Conservation (phyloP, 2,329 filamentous ascomycete species). For the Phialocephala subalpina region DNA sequence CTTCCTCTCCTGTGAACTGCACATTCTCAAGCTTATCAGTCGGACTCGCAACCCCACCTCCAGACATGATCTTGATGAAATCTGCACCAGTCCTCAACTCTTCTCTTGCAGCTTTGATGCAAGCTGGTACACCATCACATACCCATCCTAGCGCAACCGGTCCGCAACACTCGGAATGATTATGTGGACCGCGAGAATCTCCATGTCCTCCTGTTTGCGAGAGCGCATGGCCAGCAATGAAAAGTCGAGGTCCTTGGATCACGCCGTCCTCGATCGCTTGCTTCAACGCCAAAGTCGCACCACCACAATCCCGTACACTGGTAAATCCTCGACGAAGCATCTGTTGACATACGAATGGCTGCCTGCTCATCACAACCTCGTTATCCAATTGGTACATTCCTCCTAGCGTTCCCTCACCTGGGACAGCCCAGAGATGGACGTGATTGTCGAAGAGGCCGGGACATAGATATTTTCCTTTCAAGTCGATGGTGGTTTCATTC, state of each 20-base stretch:
- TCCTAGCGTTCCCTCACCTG: slow-evolving; percentile 49
- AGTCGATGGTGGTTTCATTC: slow-evolving; percentile 40
- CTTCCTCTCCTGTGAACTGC: slow-evolving; percentile 65
- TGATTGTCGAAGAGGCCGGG: slow-evolving; percentile 62
- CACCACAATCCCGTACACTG: slow-evolving; percentile 64
- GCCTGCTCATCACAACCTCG: slow-evolving; percentile 49
- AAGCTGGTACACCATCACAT: slow-evolving; percentile 62
- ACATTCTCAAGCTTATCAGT: slow-evolving; percentile 61
- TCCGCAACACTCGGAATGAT: slow-evolving; percentile 55
- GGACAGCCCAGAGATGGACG: slow-evolving; percentile 55
- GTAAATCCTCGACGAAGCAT: slow-evolving; percentile 67
- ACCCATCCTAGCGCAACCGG: slow-evolving; percentile 52
- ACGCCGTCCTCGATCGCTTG: slow-evolving; percentile 64
- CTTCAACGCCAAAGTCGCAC: slow-evolving; percentile 61
- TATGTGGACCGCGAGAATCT: slow-evolving; percentile 56
- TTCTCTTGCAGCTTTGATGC: slow-evolving; percentile 59
- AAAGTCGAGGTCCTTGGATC: slow-evolving; percentile 61
- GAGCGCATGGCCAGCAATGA: slow-evolving; percentile 61
- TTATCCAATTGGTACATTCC: slow-evolving; percentile 47
- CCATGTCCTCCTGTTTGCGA: slow-evolving; percentile 67
- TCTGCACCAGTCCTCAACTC: slow-evolving; percentile 63
- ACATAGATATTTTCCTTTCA: slow-evolving; percentile 53
- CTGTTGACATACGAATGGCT: slow-evolving; percentile 55
- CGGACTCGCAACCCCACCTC: slow-evolving; percentile 63
- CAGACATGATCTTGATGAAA: slow-evolving; percentile 69